Base-by-base conservation (phyloP, 106 monocot genomes). In the Vanilla planifolia region DNA sequence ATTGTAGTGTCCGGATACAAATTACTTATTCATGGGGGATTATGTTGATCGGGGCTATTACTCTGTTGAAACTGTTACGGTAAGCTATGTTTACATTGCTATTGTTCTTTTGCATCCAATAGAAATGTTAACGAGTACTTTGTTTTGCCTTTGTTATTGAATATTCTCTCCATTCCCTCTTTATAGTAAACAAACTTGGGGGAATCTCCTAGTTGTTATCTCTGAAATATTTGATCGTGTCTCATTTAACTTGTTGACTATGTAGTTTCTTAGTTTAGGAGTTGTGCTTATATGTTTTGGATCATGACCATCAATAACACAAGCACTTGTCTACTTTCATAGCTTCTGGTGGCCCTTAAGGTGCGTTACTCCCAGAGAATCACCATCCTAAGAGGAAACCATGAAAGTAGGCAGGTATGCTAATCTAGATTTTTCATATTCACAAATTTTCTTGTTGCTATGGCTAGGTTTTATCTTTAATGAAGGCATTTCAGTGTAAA, bases 31-130 rank as follows among this genome's bases (percentile, higher is more conserved):
- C 65, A 98, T 99, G 98, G 98, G 98, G 14, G 98, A 99, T 67
- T 99, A 99, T 66, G 98, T 99, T 16, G 98, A 99, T 53, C 98
- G 98, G 70, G 98, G 98, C 10, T 99, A 99, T 51, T 99, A 99
- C 65, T 99, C 98, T 25, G 98, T 99, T 66, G 98, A 99, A 82
- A 99, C 98, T 66, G 98, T 92, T 19, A 92, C 92, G 56, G 98
- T 99, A 88, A 84, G 65, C 11, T 28, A 57, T 15, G 33, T 34
- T 35, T 17, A 8, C 9, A 19, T 57, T 8, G 33, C 8, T 57
- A 10, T 6, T 35, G 57, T 36, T 57, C 35, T 35, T 16, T 37
- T 37, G 5, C 5, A 37, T 10, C 7, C 33, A 4, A 6, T 15
- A 21, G 8, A 55, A 55, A 19, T 57, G 33, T 8, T 35, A 36